Conservation (phyloP, 2,329 filamentous ascomycete genomes). For the Chaetomiaceae sp. region DNA sequence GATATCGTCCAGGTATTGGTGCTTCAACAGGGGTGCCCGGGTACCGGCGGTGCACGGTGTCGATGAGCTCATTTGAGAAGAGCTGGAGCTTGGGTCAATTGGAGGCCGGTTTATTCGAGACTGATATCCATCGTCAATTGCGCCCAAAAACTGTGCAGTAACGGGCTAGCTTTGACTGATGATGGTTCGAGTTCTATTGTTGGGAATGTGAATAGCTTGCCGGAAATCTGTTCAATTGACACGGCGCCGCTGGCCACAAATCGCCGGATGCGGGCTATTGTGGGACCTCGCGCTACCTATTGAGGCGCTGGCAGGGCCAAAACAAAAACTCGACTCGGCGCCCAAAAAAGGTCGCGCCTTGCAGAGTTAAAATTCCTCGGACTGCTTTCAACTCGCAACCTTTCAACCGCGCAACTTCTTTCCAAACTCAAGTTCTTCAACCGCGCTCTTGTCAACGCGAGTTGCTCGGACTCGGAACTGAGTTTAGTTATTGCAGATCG, state of each 20-base stretch:
- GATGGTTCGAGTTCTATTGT: not conserved
- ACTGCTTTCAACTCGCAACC: not conserved
- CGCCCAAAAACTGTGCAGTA: not conserved
- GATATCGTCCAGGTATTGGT: conserved; percentile 4
- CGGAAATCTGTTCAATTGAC: not conserved
- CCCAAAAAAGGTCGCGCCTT: conserved; percentile 16
- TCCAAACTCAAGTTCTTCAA: too few species aligned
- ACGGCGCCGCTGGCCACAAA: not conserved
- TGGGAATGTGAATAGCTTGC: not conserved
- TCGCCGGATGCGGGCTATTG: conserved; percentile 18
- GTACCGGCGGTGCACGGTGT: conserved; percentile 8
- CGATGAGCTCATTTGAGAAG: conserved; percentile 16
- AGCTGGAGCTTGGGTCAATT: not conserved
- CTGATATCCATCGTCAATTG: not conserved
- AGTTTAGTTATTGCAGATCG: not conserved
- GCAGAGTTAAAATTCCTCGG: conserved; percentile 14
- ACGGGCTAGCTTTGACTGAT: not conserved
- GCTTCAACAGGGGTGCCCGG: not conserved
- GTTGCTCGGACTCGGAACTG: not conserved
- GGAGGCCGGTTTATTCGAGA: not conserved
- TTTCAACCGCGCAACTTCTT: not conserved
- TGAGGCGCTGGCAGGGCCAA: conserved; percentile 8
- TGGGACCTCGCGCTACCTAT: conserved; percentile 13
- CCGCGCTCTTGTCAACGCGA: not conserved
- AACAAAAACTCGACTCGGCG: conserved; percentile 13